Percentiles rank a stretch among this genome's conserved stretches.
Evolutionary conservation across 129 eudicot species (phyloP).

Genomic region (Saussurea involucrata): DNA sequence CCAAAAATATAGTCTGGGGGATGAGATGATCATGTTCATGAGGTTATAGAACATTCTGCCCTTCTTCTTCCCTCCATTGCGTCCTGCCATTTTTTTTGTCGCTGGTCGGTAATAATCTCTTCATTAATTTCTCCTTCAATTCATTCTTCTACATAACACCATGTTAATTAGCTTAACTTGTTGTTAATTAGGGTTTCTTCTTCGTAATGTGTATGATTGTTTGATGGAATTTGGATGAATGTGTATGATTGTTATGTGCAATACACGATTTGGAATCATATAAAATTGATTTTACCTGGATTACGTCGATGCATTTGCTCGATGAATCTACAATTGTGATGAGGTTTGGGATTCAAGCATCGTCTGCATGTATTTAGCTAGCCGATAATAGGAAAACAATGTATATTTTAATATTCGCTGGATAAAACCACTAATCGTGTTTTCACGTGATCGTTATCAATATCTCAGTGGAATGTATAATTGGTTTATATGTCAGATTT

Average conservation of each 20-base stretch:
- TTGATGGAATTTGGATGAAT: background rate
- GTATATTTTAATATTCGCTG: background rate
- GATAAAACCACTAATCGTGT: background rate
- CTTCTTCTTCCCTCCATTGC: constrained; percentile 31
- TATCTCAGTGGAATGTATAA: background rate
- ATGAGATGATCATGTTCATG: constrained; percentile 26
- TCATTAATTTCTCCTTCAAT: background rate
- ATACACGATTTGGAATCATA: background rate
- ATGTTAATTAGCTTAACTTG: constrained; percentile 1
- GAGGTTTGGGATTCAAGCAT: constrained; percentile 20
- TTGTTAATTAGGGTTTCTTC: background rate
- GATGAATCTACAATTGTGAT: background rate
- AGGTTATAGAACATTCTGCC: constrained; percentile 13
- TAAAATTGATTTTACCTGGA: background rate
- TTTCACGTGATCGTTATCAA: constrained; percentile 13
- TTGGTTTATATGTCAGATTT: constrained; percentile 8
- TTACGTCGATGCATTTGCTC: background rate
- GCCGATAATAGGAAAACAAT: constrained; percentile 3
- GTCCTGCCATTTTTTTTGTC: constrained; percentile 37
- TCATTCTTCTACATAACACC: background rate
- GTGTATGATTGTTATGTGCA: background rate
- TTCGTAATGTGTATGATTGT: background rate
- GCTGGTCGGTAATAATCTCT: constrained; percentile 29
- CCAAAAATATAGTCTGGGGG: constrained; percentile 26
- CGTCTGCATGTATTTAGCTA: constrained; percentile 21